These are phyloP conservation scores for Neurospora terricola DNA, from an alignment of 495 filamentous ascomycete species.

Conservation along the genomic window DNA sequence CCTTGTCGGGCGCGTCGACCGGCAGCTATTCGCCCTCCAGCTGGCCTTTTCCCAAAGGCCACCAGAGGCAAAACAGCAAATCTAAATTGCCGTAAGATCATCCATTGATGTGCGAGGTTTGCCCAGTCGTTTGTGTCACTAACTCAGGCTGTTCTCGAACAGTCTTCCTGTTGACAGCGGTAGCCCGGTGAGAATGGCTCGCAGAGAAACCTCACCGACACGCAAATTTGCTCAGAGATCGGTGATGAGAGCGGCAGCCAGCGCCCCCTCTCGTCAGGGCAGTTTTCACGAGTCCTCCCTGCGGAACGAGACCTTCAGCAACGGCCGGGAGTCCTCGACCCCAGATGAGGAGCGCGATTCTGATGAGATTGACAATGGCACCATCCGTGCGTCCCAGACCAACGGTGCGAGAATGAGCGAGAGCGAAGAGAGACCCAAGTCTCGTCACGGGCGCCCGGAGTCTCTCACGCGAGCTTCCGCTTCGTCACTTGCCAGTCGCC, in stretches of 20 bases:
- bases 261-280: not conserved
- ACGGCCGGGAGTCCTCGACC: not conserved
- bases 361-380: not conserved
- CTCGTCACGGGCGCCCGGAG: not conserved
- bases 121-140: not conserved
- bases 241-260: not conserved
- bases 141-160: not conserved
- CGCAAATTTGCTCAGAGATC: not conserved
- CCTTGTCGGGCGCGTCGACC: conserved; percentile 14
- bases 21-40: conserved; percentile 15
- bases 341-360: not conserved
- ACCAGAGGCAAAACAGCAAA: not conserved
- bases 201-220: not conserved
- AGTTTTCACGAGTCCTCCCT: not conserved
- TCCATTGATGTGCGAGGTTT: not conserved
- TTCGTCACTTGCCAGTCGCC: not conserved
- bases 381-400: not conserved
- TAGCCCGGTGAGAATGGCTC: not conserved
- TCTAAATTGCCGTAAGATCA: not conserved
- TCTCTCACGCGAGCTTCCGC: not conserved
- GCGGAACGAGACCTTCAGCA: not conserved
- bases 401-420: not conserved
- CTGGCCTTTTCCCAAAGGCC: conserved; percentile 10
- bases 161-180: not conserved
- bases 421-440: not conserved